Evolutionary conservation across 352 stramenopile species (phyloP).

Genomic region (Pythium phragmitis): DNA sequence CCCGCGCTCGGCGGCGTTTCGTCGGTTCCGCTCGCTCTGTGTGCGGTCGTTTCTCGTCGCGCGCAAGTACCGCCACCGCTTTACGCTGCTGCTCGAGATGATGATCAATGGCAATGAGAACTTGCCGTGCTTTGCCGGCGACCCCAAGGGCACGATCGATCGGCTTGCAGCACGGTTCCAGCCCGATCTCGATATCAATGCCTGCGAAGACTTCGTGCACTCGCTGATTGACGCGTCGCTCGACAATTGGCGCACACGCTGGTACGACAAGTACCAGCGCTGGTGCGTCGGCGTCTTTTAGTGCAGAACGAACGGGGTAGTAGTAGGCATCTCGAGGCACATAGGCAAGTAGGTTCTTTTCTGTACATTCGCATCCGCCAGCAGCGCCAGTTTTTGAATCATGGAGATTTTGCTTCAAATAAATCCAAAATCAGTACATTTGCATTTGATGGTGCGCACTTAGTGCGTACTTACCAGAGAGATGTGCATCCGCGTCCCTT

Average conservation of each 20-base stretch:
- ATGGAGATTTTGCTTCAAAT: not conserved
- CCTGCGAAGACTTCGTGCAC: slow-evolving; percentile 95
- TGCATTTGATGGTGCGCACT: not conserved
- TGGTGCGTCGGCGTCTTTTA: slow-evolving; percentile 91
- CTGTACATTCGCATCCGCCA: not conserved
- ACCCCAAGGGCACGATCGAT: slow-evolving; percentile 90
- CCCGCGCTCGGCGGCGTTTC: slow-evolving; percentile 90
- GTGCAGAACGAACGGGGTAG: not conserved
- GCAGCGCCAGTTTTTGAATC: not conserved
- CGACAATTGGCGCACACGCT: slow-evolving; percentile 96
- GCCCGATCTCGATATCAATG: slow-evolving; percentile 93
- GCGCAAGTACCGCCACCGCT: slow-evolving; percentile 93
- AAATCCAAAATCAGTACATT: slow-evolving; percentile 1
- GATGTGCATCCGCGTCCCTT: slow-evolving; percentile 1
- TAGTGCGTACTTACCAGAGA: not conserved
- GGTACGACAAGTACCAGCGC: slow-evolving; percentile 96
- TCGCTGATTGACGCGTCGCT: slow-evolving; percentile 94
- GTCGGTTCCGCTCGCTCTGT: slow-evolving; percentile 94
- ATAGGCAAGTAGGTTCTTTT: not conserved
- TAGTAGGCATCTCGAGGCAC: not conserved
- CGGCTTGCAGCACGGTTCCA: slow-evolving; percentile 91
- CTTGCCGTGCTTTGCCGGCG: slow-evolving; percentile 93
- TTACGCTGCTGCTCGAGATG: slow-evolving; percentile 97
- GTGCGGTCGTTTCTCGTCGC: slow-evolving; percentile 95
- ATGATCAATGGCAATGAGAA: slow-evolving; percentile 96